Conservation (phyloP, 257 asterid genomes). For the Nicotiana sylvestris region DNA sequence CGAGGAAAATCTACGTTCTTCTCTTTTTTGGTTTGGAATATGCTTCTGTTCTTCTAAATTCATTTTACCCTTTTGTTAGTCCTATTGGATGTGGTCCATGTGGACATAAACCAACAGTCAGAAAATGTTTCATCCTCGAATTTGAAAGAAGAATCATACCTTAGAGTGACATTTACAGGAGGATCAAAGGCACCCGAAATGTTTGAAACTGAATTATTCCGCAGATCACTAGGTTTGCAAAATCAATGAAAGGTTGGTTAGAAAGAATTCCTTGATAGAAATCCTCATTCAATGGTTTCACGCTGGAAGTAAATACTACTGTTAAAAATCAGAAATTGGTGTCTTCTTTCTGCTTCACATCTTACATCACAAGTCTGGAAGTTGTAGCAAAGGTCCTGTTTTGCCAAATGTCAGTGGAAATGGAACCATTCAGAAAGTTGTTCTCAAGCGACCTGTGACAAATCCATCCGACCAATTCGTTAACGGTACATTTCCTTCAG, state of each 20-base stretch:
- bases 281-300: neutral
- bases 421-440: constrained; percentile 38
- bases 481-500: neutral
- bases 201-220: constrained; percentile 28
- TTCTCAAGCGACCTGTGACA: constrained; percentile 36
- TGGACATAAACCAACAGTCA: neutral
- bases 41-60: neutral
- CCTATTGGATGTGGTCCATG: neutral
- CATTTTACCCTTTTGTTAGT: neutral
- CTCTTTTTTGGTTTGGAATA: neutral
- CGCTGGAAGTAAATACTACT: neutral
- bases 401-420: constrained; percentile 32
- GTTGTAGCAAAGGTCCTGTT: constrained; percentile 30
- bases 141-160: constrained; percentile 25
- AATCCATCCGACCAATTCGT: neutral
- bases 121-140: neutral
- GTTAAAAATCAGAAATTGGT: neutral
- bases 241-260: constrained; percentile 8
- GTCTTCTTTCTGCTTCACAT: neutral
- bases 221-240: constrained; percentile 33
- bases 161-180: constrained; percentile 36
- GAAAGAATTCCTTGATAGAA: constrained; percentile 1
- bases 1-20: neutral
- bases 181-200: constrained; percentile 38
- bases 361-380: constrained; percentile 37